Conservation (phyloP, 306 rosid genomes). For the Cercis canadensis region DNA sequence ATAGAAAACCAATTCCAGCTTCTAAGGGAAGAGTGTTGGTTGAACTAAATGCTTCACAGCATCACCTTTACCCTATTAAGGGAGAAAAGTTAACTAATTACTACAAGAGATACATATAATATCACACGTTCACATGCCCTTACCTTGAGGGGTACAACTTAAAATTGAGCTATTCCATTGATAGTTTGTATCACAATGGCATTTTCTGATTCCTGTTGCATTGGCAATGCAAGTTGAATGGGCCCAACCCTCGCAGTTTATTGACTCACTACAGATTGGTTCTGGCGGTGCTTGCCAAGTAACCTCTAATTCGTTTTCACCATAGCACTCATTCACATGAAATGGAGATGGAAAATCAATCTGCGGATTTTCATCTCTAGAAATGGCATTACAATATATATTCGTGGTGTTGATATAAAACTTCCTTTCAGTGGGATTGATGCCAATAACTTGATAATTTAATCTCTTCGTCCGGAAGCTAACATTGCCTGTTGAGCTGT, state of each 20-base stretch:
- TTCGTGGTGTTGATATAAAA: constrained; percentile 3
- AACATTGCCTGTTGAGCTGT: background rate
- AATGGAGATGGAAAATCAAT: constrained; percentile 5
- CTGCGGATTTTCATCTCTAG: background rate
- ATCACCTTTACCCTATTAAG: too few relatives aligned
- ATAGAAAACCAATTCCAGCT: too few relatives aligned
- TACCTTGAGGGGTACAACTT: constrained; percentile 33
- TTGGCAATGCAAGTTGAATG: constrained; percentile 43
- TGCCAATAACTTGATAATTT: background rate
- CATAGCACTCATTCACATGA: background rate
- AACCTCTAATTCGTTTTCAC: background rate
- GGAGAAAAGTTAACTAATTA: too few relatives aligned
- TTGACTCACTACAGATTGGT: constrained; percentile 36
- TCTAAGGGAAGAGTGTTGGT: too few relatives aligned
- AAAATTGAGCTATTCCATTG: constrained; percentile 28
- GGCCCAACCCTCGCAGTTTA: constrained; percentile 39
- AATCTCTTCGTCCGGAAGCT: constrained; percentile 23
- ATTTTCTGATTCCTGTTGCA: constrained; percentile 25
- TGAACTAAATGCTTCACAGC: too few relatives aligned
- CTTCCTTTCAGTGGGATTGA: background rate
- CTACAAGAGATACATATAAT: too few relatives aligned
- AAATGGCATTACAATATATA: background rate
- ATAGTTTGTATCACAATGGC: constrained; percentile 43
- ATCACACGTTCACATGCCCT: background rate
- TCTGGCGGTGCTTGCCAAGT: constrained; percentile 38